Evolutionary conservation across 805 yeast genomes (phyloP), one percentile per base, ranked within the genome.

Genomic region (Yarrowia sp.): DNA sequence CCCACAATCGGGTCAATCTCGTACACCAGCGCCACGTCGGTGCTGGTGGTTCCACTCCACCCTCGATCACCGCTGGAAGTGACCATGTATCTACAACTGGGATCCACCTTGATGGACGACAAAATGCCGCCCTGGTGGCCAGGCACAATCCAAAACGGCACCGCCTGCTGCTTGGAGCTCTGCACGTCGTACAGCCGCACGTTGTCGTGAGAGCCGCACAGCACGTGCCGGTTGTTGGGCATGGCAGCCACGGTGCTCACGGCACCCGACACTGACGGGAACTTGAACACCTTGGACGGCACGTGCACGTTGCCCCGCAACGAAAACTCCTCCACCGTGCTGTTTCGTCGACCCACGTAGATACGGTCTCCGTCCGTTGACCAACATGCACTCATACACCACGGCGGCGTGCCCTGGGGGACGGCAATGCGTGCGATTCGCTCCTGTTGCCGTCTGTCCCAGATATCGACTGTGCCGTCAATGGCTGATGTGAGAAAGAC

Each of bases 61-160:
- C 99, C 99, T 71, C 98, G 82, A 67, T 89, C 90, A 10, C 99
- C 99, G 73, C 96, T 88, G 0, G 98, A 87, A 71, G 96, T 88
- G 6, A 93, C 82, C 87, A 95, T 81, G 74, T 89, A 95, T 67
- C 95, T 78, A 41, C 96, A 90, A 1, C 95, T 88, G 32, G 93
- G 93, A 74, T 93, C 98, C 22, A 92, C 87, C 64, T 84, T 80
- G 67, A 95, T 77, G 62, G 85, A 85, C 54, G 96, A 88, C 35
- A 95, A 78, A 2, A 85, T 84, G 28, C 98, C 97, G 56, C 99
- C 98, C 72, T 90, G 97, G 74, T 95, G 98, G 0, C 99, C 98
- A 0, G 99, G 97, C 11, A 95, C 82, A 70, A 96, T 92, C 74
- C 87, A 81, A 72, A 93, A 95, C 17, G 98, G 98, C 9, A 88